Evolutionary conservation across 352 stramenopile species (phyloP).

Genomic region (Aphanomyces astaci): DNA sequence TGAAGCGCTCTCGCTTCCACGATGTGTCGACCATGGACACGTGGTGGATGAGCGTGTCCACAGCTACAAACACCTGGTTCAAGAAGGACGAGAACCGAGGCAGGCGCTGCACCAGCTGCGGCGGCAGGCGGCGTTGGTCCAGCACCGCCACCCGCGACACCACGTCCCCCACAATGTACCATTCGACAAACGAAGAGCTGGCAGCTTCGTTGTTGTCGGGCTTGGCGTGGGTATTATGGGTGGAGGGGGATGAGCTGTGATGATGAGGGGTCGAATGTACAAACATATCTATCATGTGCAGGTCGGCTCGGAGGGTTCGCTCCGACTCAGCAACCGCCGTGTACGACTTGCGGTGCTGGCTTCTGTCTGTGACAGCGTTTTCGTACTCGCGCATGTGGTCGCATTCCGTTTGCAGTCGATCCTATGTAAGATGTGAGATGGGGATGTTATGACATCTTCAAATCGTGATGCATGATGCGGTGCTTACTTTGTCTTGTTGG

Average conservation of each 20-base stretch:
- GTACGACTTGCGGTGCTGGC: not conserved
- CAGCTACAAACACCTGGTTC: not conserved
- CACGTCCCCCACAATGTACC: slow-evolving; percentile 34
- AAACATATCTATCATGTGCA: slow-evolving; percentile 20
- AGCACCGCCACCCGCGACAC: slow-evolving; percentile 23
- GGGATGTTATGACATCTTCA: too few relatives aligned
- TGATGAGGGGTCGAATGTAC: not conserved
- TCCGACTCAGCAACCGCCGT: slow-evolving; percentile 5
- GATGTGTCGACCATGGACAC: slow-evolving; percentile 26
- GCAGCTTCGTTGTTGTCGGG: slow-evolving; percentile 22
- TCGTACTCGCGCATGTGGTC: not conserved
- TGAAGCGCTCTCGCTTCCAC: slow-evolving; percentile 34
- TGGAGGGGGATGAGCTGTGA: too few relatives aligned
- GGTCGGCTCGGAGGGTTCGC: slow-evolving; percentile 3
- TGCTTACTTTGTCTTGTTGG: slow-evolving; percentile 17
- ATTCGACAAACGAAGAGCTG: slow-evolving; percentile 23
- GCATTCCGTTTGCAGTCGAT: slow-evolving; percentile 1
- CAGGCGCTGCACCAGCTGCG: not conserved
- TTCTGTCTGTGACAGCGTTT: not conserved
- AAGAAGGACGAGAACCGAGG: slow-evolving; percentile 8
- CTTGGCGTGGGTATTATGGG: slow-evolving; percentile 17
- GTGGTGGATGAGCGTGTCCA: not conserved
- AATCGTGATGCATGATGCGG: not conserved
- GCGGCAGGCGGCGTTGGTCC: slow-evolving; percentile 5
- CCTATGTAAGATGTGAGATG: slow-evolving; percentile 4